Evolutionary conservation across 78 protist species (phyloP).

Genomic region (Creolimax fragrantissima): DNA sequence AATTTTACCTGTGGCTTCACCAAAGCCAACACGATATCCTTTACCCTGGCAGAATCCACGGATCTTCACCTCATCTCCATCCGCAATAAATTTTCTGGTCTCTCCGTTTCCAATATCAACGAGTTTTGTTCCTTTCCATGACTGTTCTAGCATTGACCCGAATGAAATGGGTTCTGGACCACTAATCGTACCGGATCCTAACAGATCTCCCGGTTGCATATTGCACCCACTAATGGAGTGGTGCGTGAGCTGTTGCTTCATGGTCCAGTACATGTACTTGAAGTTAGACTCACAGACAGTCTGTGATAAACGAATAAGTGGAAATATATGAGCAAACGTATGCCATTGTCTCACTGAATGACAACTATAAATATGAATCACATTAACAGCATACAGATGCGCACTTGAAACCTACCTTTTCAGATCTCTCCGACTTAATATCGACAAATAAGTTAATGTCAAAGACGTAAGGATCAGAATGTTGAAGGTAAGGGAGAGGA

Average conservation of each 20-base stretch:
- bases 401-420: background rate
- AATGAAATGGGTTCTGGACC: constrained; percentile 64
- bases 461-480: constrained; percentile 38
- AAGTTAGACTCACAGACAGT: constrained; percentile 9
- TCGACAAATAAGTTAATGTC: constrained; percentile 45
- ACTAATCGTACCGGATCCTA: constrained; percentile 84
- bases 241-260: constrained; percentile 82
- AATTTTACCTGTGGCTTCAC: constrained; percentile 32
- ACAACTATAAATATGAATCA: background rate
- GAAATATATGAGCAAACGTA: too few species aligned
- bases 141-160: constrained; percentile 77
- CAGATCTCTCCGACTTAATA: background rate
- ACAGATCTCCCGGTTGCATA: constrained; percentile 75
- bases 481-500: constrained; percentile 59
- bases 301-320: background rate
- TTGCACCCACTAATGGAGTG: constrained; percentile 81
- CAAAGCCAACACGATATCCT: constrained; percentile 79
- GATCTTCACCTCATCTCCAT: constrained; percentile 68
- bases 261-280: constrained; percentile 78
- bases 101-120: constrained; percentile 35
- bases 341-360: too few species aligned
- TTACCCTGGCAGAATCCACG: constrained; percentile 50
- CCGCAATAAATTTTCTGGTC: constrained; percentile 62
- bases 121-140: constrained; percentile 70
- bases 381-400: background rate